These are phyloP conservation scores for Dothideomycetidae sp. DNA, from an alignment of 2,329 filamentous ascomycete species.

Conservation along the genomic window DNA sequence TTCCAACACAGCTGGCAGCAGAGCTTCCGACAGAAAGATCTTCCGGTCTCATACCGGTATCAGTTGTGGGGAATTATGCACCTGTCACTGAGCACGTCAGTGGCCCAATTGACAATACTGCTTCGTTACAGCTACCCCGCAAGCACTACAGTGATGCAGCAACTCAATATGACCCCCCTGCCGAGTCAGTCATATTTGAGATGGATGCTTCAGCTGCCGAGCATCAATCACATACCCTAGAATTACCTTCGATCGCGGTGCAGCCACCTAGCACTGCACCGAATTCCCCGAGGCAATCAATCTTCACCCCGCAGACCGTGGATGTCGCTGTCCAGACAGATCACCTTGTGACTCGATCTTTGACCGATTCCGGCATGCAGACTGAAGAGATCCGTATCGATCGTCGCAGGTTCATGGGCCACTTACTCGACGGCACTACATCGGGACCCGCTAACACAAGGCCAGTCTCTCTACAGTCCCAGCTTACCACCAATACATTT, in stretches of 20 bases:
- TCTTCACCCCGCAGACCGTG: constrained; percentile 63
- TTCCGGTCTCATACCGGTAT: background rate
- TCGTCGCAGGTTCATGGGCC: constrained; percentile 23
- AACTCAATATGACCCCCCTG: constrained; percentile 16
- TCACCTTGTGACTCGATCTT: constrained; percentile 32
- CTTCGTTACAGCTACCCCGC: background rate
- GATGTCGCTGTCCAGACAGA: constrained; percentile 71
- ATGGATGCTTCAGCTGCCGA: background rate
- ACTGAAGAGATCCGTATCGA: constrained; percentile 86
- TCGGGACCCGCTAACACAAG: background rate
- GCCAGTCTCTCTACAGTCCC: constrained; percentile 2
- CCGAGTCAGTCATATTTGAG: constrained; percentile 38
- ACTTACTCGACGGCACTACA: background rate
- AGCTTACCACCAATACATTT: constrained; percentile 3
- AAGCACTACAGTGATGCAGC: background rate
- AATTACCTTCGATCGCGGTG: constrained; percentile 65
- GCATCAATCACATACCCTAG: background rate
- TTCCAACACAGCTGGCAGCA: background rate
- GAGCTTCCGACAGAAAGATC: background rate
- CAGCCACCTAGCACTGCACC: constrained; percentile 77
- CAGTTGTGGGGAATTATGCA: background rate
- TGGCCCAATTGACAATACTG: background rate
- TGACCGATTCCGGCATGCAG: constrained; percentile 52
- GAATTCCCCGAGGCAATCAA: constrained; percentile 56
- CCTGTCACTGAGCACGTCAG: too few relatives aligned